phyloP scores from a whole-genome alignment of 306 rosid genomes.

The Mimosa bimucronata region DNA sequence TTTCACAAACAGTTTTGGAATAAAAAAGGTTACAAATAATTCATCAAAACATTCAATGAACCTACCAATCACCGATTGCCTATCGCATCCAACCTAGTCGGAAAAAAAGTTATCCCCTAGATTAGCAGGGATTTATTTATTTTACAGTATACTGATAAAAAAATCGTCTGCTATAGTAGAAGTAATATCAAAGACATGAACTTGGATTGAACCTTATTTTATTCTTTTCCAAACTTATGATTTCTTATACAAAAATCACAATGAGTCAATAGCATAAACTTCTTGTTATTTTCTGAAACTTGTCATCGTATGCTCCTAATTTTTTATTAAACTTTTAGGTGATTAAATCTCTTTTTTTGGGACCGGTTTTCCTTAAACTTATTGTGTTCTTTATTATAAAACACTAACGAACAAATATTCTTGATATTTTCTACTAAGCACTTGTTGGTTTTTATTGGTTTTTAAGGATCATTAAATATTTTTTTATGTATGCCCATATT shows the following conservation, averaged over 20 bases:
- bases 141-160: background rate
- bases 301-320: too few species aligned
- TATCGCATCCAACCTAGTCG: background rate
- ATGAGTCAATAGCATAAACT: too few species aligned
- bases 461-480: too few species aligned
- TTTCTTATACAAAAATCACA: background rate
- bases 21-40: slow-evolving; percentile 33
- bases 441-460: too few species aligned
- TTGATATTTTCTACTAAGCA: too few species aligned
- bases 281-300: too few species aligned
- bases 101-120: slow-evolving; percentile 19
- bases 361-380: too few species aligned
- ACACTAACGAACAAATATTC: too few species aligned
- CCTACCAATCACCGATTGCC: background rate
- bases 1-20: slow-evolving; percentile 45
- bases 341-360: too few species aligned
- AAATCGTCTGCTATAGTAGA: background rate
- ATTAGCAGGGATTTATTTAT: background rate
- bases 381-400: too few species aligned
- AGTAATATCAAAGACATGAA: background rate
- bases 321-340: too few species aligned
- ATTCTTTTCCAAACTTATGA: background rate
- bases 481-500: too few species aligned
- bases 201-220: background rate
- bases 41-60: background rate